Percentiles rank a stretch among this genome's conserved stretches.
Evolutionary conservation across 306 rosid species (phyloP).

Genomic region (Alnus rubra): DNA sequence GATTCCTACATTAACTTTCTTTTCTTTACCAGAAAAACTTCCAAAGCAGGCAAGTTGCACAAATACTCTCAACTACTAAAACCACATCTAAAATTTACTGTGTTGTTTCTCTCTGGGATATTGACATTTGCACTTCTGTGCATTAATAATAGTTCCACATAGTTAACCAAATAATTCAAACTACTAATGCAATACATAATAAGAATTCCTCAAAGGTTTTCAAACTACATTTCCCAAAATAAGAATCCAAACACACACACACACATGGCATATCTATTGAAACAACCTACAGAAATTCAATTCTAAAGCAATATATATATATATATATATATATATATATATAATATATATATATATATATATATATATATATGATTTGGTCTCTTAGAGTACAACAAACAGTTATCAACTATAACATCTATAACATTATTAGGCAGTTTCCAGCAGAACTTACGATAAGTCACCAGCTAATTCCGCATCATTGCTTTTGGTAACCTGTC

Average conservation of each 20-base stretch:
- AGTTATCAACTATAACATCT: conserved; percentile 15
- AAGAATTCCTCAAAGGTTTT: not conserved
- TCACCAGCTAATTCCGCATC: conserved; percentile 47
- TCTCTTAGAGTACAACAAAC: not conserved
- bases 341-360: not conserved
- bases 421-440: conserved; percentile 10
- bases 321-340: no score
- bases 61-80: not conserved
- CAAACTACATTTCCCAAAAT: no score
- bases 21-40: not conserved
- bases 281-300: not conserved
- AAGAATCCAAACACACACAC: not conserved
- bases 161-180: not conserved
- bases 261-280: not conserved
- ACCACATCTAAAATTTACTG: not conserved
- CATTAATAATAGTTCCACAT: not conserved
- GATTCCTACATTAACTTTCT: not conserved
- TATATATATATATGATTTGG: no score
- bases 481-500: conserved; percentile 29
- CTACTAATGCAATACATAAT: not conserved
- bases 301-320: not conserved
- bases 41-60: no score
- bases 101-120: not conserved
- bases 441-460: conserved; percentile 16
- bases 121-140: no score